phyloP scores from a whole-genome alignment of 805 yeast genomes.

The Komagataella pastoris region DNA sequence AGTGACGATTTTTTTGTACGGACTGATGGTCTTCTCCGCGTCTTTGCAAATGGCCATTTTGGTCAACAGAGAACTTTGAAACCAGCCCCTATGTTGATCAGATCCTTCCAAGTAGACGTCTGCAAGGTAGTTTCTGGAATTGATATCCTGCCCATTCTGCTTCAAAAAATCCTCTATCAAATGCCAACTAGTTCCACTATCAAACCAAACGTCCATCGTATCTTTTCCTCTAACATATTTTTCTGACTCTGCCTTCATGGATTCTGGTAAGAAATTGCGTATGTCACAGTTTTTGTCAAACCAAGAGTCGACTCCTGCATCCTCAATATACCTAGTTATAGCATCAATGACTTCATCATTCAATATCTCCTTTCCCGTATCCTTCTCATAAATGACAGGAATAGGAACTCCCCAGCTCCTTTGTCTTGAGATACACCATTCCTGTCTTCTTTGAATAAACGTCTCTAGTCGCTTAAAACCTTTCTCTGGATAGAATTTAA shows the following conservation, averaged over 20 bases:
- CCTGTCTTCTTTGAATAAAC: constrained; percentile 67
- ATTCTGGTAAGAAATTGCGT: constrained; percentile 65
- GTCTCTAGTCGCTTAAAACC: constrained; percentile 62
- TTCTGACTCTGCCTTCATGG: constrained; percentile 24
- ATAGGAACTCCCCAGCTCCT: constrained; percentile 98
- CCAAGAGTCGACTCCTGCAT: constrained; percentile 71
- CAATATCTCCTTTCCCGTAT: constrained; percentile 51
- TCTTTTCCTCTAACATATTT: constrained; percentile 59
- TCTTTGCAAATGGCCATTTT: constrained; percentile 32
- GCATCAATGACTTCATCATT: constrained; percentile 41
- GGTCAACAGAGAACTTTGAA: constrained; percentile 83
- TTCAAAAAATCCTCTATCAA: constrained; percentile 30
- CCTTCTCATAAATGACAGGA: constrained; percentile 60
- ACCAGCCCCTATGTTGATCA: constrained; percentile 99
- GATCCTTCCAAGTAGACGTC: constrained; percentile 91
- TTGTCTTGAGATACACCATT: constrained; percentile 97
- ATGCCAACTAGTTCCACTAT: constrained; percentile 90
- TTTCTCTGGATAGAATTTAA: constrained; percentile 58
- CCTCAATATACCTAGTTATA: constrained; percentile 41
- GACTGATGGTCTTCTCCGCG: constrained; percentile 20
- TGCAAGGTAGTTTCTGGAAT: constrained; percentile 32
- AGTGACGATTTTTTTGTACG: constrained; percentile 67
- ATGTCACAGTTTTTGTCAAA: constrained; percentile 31
- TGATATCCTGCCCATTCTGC: constrained; percentile 18
- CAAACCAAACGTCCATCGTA: constrained; percentile 99